phyloP scores from a whole-genome alignment of 2,329 filamentous ascomycete species.

The Xylariales sp. region DNA sequence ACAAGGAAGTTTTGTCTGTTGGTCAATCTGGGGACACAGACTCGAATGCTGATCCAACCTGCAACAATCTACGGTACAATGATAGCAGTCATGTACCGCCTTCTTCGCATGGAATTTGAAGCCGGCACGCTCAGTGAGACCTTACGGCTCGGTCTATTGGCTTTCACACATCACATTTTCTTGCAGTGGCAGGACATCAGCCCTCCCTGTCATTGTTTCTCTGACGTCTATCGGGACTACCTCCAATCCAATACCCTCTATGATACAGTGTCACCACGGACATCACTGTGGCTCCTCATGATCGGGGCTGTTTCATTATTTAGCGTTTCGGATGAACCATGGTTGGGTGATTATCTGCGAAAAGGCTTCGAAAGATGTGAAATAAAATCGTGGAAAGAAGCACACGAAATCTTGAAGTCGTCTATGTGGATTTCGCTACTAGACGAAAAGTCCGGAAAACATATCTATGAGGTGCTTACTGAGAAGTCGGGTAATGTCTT shows the following conservation, averaged over 20 bases:
- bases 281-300: conserved; percentile 23
- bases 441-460: no score
- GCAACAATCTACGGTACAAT: conserved; percentile 24
- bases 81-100: conserved; percentile 35
- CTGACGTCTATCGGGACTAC: conserved; percentile 10
- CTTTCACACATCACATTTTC: conserved; percentile 34
- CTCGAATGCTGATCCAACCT: conserved; percentile 13
- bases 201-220: conserved; percentile 15
- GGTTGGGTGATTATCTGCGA: no score
- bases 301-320: conserved; percentile 22
- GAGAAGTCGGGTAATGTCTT: no score
- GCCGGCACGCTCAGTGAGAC: conserved; percentile 26
- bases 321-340: no score
- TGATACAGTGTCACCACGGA: conserved; percentile 11
- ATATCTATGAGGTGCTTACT: no score
- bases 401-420: no score
- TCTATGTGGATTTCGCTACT: no score
- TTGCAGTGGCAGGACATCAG: conserved; percentile 30
- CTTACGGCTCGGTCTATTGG: conserved; percentile 34
- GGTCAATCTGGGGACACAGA: conserved; percentile 20
- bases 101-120: conserved; percentile 29
- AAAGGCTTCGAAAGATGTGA: no score
- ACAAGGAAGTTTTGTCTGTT: conserved; percentile 21
- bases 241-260: neutral
- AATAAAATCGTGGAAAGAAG: no score